Base-by-base conservation (phyloP, 2,329 filamentous ascomycete species). In the Trichoderma afroharzianum region DNA sequence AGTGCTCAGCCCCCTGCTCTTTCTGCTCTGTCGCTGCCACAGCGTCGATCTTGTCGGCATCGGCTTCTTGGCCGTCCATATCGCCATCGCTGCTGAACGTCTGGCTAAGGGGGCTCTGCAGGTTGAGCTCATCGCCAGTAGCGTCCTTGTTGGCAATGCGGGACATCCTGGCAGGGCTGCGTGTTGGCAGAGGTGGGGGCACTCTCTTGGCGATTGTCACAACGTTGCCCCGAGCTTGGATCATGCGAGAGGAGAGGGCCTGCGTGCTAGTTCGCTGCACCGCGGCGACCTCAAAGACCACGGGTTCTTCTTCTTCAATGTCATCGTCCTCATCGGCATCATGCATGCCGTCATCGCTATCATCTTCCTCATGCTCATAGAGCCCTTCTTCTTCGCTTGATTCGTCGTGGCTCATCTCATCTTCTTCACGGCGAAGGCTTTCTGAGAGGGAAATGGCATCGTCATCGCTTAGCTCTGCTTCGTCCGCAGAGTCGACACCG, bases 161-260 rank as follows among this genome's bases (percentile, higher is more conserved):
- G 4, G 87, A 89, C 26, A 81, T 78, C 85, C 93, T 75, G 80
- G 90, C 90, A 1, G 93, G 92, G 78, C 92, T 97, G 62, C 94
- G 87, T 3, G 89, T 86, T 1, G 95, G 95, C 14, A 97, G 86
- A 9, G 92, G 90, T 1, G 95, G 94, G 1, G 93, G 89, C 1
- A 91, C 82, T 43, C 94, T 88, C 82, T 95, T 97, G 14, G 93
- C 90, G 72, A 98, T 97, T 59, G 90, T 94, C 32, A 98, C 93
- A 64, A 98, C 85, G 64, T 92, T 91, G 28, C 94, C 93, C 77
- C 93, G 92, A 50, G 90, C 91, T 33, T 88, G 86, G 71, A 94
- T 89, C 70, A 90, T 87, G 68, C 92, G 89, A 2, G 92, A 89
- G 3, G 88, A 87, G 62, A 89, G 83, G 53, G 89, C 87, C 67